A percentile compares a stretch with the other conserved stretches of the same genome.
phyloP scores from a whole-genome alignment of 352 stramenopile species.

The Globisporangium carolinianum region DNA sequence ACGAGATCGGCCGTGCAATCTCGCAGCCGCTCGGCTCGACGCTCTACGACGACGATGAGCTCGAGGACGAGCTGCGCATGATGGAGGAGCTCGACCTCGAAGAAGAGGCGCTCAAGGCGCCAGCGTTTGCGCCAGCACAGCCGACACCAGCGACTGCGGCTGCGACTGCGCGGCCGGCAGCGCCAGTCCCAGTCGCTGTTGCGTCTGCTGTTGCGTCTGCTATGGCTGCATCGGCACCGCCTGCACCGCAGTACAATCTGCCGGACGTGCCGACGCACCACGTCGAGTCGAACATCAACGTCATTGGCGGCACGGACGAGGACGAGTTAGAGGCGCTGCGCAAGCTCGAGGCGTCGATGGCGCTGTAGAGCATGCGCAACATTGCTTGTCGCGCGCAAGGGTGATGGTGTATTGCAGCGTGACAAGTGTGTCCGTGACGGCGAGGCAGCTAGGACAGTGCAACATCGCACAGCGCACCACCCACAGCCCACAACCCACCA shows the following conservation, averaged over 20 bases:
- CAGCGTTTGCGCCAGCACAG: slow-evolving; percentile 9
- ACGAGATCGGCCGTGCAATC: slow-evolving; percentile 93
- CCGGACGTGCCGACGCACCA: slow-evolving; percentile 72
- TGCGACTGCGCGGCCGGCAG: slow-evolving; percentile 10
- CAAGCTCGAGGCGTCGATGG: slow-evolving; percentile 83
- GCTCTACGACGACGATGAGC: slow-evolving; percentile 91
- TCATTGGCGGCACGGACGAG: slow-evolving; percentile 63
- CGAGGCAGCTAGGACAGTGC: too few relatives aligned
- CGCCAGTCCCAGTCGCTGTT: slow-evolving; percentile 14
- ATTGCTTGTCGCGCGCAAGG: not conserved
- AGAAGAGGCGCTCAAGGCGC: slow-evolving; percentile 63
- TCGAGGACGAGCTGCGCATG: slow-evolving; percentile 91
- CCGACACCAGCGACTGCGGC: slow-evolving; percentile 17
- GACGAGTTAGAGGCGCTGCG: slow-evolving; percentile 82
- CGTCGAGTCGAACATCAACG: slow-evolving; percentile 71
- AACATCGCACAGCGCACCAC: too few relatives aligned
- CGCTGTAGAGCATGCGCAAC: slow-evolving; percentile 30
- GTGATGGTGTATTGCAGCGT: too few relatives aligned
- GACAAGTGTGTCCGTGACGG: too few relatives aligned
- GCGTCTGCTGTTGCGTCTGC: slow-evolving; percentile 9
- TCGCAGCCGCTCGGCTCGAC: slow-evolving; percentile 91
- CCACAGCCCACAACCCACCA: too few relatives aligned
- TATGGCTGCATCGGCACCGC: slow-evolving; percentile 5
- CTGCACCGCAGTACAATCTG: slow-evolving; percentile 47
- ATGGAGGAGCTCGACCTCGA: slow-evolving; percentile 92